Conservation (phyloP, 805 yeast species). For the Ogataea neopini region DNA sequence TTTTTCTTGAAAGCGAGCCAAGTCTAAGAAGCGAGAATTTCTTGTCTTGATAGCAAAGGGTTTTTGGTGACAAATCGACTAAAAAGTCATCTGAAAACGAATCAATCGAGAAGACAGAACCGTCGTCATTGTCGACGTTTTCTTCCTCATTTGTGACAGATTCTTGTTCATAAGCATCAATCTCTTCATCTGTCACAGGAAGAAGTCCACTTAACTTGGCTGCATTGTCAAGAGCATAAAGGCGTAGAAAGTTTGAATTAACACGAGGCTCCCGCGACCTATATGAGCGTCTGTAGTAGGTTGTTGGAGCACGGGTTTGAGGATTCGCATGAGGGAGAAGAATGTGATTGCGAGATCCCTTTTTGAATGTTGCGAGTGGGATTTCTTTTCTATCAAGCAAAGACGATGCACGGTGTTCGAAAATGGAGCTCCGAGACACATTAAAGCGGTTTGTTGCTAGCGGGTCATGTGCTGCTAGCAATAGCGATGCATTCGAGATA, state of each 20-base stretch:
- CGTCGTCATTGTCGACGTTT: conserved; percentile 14
- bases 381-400: conserved; percentile 11
- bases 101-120: conserved; percentile 12
- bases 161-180: conserved; percentile 32
- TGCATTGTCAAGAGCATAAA: conserved; percentile 49
- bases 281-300: conserved; percentile 9
- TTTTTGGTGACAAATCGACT: conserved; percentile 1
- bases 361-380: conserved; percentile 11
- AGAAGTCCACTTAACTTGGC: conserved; percentile 37
- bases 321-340: not conserved
- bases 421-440: not conserved
- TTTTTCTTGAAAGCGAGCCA: conserved; percentile 45
- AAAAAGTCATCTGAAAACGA: conserved; percentile 13
- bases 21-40: conserved; percentile 29
- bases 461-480: not conserved
- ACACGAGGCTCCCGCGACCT: conserved; percentile 46
- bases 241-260: conserved; percentile 47
- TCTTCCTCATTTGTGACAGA: conserved; percentile 20
- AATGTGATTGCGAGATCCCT: not conserved
- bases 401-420: conserved; percentile 4
- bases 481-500: not conserved
- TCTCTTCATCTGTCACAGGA: conserved; percentile 38
- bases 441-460: conserved; percentile 3
- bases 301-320: not conserved
- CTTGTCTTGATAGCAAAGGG: not conserved